Base-by-base conservation (phyloP, 2,329 filamentous ascomycete genomes). In the Fusarium nodosum region DNA sequence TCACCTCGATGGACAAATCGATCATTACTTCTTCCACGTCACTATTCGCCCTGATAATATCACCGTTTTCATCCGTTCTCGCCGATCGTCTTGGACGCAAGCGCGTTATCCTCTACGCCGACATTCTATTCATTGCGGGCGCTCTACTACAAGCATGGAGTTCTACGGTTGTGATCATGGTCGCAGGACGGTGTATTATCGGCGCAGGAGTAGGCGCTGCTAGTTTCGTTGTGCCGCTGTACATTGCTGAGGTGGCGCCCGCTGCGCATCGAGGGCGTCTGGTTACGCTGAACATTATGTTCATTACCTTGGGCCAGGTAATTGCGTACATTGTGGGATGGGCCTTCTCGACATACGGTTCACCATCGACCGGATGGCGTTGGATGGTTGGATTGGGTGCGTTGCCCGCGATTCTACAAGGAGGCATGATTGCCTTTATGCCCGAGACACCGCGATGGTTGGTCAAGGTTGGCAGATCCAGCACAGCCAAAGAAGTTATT, bases 381-480 rank as follows among this genome's bases (percentile, higher is more conserved):
- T 97, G 92, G 90, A 94, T 97, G 87, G 94, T 97, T 1, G 94
- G 94, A 0, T 79, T 97, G 0, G 95, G 94, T 1, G 92, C 92
- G 11, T 66, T 91, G 28, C 95, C 95, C 0, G 94, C 94, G 0
- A 78, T 87, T 0, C 57, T 94, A 5, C 95, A 97, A 77, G 86
- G 88, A 7, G 77, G 84, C 0, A 81, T 97, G 56, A 81, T 97
- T 62, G 72, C 88, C 4, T 83, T 88, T 53, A 91, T 97, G 87
- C 94, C 94, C 0, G 95, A 98, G 80, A 97, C 93, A 15, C 95
- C 95, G 34, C 86, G 95, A 26, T 97, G 93, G 91, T 84, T 97
- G 24, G 90, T 97, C 22, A 90, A 90, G 76, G 88, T 85, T 5
- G 91, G 90, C 2, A 83, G 85, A 48, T 84, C 85, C 5, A 82